phyloP scores from a whole-genome alignment of 768 basidiomycete species.

The Sarcomyxa edulis region DNA sequence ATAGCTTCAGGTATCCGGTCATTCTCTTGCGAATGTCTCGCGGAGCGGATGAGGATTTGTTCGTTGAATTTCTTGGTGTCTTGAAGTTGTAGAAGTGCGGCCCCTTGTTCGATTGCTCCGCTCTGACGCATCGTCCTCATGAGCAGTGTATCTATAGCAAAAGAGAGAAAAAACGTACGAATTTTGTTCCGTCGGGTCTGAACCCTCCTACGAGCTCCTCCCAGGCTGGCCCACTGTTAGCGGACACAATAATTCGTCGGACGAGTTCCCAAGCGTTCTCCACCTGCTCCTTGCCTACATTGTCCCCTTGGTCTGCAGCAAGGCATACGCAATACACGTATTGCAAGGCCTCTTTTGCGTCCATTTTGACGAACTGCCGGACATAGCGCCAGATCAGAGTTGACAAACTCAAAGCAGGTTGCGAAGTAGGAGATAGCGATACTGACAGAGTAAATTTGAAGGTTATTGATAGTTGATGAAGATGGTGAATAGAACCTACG shows the following conservation, averaged over 20 bases:
- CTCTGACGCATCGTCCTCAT: constrained; percentile 40
- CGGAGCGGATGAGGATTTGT: constrained; percentile 79
- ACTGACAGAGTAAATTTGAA: constrained; percentile 34
- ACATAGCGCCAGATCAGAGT: constrained; percentile 91
- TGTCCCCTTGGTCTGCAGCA: constrained; percentile 60
- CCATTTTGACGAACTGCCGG: constrained; percentile 87
- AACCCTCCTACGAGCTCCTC: constrained; percentile 94
- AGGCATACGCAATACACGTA: constrained; percentile 89
- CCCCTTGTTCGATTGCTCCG: constrained; percentile 83
- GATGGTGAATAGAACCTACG: constrained; percentile 39
- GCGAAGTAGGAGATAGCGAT: constrained; percentile 58
- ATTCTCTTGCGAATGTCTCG: constrained; percentile 76
- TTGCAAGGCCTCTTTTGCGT: constrained; percentile 90
- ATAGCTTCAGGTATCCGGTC: constrained; percentile 87
- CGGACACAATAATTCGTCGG: constrained; percentile 71
- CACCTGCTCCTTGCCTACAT: constrained; percentile 80
- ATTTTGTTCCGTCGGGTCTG: constrained; percentile 82
- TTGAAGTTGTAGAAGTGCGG: constrained; percentile 67
- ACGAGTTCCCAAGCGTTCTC: constrained; percentile 78
- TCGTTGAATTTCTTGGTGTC: constrained; percentile 68
- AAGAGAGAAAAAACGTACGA: constrained; percentile 45
- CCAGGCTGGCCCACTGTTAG: constrained; percentile 79
- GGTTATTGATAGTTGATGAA: too few species aligned
- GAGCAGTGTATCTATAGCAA: background rate
- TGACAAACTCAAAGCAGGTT: constrained; percentile 74